Conservation (phyloP, 805 yeast genomes). For the Candida andamanensis region DNA sequence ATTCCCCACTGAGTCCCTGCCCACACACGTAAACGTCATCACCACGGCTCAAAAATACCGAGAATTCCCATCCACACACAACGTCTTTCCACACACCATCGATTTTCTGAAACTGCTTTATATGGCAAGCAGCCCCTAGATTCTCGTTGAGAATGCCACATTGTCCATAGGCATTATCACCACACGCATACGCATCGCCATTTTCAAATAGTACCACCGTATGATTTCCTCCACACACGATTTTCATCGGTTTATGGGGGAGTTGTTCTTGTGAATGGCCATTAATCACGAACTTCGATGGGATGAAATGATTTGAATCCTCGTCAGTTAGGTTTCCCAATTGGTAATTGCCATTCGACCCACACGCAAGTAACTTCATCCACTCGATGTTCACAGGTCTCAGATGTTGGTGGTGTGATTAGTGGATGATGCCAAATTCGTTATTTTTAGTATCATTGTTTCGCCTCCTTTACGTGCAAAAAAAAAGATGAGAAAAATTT, state of each 20-base stretch:
- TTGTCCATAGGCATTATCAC: constrained; percentile 56
- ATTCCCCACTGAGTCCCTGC: constrained; percentile 65
- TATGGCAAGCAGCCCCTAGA: background rate
- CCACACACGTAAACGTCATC: constrained; percentile 54
- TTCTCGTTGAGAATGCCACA: constrained; percentile 27
- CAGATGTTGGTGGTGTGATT: too few species aligned
- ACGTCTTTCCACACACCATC: constrained; percentile 37
- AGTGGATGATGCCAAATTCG: too few species aligned
- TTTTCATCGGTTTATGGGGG: constrained; percentile 14
- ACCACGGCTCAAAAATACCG: constrained; percentile 42
- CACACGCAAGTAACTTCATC: constrained; percentile 50
- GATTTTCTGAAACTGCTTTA: constrained; percentile 7
- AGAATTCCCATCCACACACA: constrained; percentile 79
- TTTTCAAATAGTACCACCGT: constrained; percentile 52
- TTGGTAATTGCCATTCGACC: constrained; percentile 81
- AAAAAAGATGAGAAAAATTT: too few species aligned
- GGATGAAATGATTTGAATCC: constrained; percentile 30
- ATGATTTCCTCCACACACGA: constrained; percentile 86
- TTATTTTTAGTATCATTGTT: too few species aligned
- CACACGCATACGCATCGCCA: constrained; percentile 55
- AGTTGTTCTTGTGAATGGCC: constrained; percentile 8
- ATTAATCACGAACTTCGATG: constrained; percentile 11
- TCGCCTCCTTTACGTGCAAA: too few species aligned
- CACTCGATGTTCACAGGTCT: too few species aligned
- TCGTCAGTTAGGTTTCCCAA: constrained; percentile 55